These are phyloP conservation scores for Aegilops umbellulata DNA, from an alignment of 176 grass and related monocot species.

Conservation along the genomic window DNA sequence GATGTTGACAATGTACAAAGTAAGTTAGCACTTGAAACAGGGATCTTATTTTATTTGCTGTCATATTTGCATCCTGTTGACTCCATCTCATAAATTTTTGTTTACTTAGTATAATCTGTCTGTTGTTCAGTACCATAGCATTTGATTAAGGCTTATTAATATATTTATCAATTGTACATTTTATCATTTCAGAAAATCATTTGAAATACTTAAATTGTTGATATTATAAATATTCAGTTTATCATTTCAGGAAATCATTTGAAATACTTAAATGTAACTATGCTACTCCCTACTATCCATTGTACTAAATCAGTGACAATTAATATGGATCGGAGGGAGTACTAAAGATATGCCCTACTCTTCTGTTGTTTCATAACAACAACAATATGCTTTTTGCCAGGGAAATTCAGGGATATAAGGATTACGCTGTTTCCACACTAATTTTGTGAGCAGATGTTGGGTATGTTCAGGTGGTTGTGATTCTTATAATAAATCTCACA, in stretches of 20 bases:
- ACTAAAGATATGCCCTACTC: too few species aligned
- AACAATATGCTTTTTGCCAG: not conserved
- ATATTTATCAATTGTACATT: not conserved
- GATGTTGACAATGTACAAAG: slow-evolving; percentile 49
- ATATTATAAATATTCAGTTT: not conserved
- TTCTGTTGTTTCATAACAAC: too few species aligned
- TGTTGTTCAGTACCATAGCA: not conserved
- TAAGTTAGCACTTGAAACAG: slow-evolving; percentile 27
- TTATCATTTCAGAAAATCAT: not conserved
- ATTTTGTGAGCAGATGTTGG: not conserved
- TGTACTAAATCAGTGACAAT: too few species aligned
- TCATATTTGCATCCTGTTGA: not conserved
- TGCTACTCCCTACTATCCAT: too few species aligned
- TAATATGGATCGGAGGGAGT: too few species aligned
- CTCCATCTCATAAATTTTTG: not conserved
- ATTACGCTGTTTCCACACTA: not conserved
- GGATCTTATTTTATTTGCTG: not conserved
- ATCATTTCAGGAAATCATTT: not conserved
- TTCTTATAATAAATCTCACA: not conserved
- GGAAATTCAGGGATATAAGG: not conserved
- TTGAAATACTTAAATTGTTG: not conserved
- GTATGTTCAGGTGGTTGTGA: not conserved
- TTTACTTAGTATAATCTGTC: not conserved
- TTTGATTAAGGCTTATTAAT: not conserved
- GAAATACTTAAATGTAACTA: not conserved